Conservation (phyloP, 495 filamentous ascomycete genomes). For the Annulohypoxylon moriforme region DNA sequence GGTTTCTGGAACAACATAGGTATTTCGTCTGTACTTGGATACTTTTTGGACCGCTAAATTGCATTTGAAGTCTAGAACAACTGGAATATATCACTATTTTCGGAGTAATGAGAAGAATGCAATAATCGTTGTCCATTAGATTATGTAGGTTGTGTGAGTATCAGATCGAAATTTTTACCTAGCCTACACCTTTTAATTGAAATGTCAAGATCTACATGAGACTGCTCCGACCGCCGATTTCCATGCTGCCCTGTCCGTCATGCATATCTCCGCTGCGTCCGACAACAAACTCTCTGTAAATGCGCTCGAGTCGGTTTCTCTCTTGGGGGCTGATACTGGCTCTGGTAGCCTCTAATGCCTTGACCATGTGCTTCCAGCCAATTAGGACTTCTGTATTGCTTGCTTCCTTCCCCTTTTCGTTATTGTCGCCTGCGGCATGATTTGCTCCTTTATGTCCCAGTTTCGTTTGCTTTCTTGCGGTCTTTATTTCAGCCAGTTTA, state of each 20-base stretch:
- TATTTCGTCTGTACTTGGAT: background rate
- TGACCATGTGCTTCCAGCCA: slow-evolving; percentile 85
- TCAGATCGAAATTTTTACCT: slow-evolving; percentile 9
- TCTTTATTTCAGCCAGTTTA: slow-evolving; percentile 80
- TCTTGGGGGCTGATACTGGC: slow-evolving; percentile 85
- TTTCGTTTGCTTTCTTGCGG: slow-evolving; percentile 69
- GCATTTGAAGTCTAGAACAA: background rate
- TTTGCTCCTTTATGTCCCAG: slow-evolving; percentile 58
- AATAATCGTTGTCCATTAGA: background rate
- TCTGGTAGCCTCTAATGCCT: slow-evolving; percentile 79
- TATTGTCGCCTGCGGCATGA: slow-evolving; percentile 43
- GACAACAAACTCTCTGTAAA: slow-evolving; percentile 92
- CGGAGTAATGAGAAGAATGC: background rate
- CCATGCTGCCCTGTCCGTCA: slow-evolving; percentile 86
- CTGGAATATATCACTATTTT: background rate
- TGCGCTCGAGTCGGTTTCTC: slow-evolving; percentile 74
- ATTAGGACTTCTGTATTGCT: slow-evolving; percentile 76
- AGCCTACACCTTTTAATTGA: background rate
- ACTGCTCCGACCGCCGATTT: slow-evolving; percentile 92
- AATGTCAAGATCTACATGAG: slow-evolving; percentile 73
- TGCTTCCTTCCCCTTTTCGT: slow-evolving; percentile 49
- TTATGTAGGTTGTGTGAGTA: background rate
- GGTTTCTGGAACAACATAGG: no score
- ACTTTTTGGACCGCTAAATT: background rate
- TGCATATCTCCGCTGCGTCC: slow-evolving; percentile 94